phyloP scores from a whole-genome alignment of 2,329 filamentous ascomycete genomes.

The Ascochyta koolunga region DNA sequence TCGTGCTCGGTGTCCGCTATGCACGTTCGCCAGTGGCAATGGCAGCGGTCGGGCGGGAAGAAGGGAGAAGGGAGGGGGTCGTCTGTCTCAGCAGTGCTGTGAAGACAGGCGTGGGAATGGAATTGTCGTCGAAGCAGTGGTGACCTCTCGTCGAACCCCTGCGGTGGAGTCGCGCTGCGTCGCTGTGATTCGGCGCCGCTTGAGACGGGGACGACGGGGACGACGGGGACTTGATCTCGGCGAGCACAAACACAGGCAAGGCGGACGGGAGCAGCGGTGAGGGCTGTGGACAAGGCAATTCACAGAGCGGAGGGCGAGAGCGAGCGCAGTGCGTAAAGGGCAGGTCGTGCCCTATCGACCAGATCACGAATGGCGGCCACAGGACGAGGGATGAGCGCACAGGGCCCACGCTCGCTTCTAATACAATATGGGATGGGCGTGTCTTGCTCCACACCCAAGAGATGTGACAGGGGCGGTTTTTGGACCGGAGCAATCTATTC shows the following conservation, averaged over 20 bases:
- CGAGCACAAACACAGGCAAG: background rate
- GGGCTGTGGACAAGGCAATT: background rate
- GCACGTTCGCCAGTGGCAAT: constrained; percentile 5
- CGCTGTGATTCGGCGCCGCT: constrained; percentile 25
- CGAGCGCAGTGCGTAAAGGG: constrained; percentile 6
- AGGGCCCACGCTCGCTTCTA: constrained; percentile 14
- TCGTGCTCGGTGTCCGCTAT: constrained; percentile 3
- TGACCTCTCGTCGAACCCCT: constrained; percentile 28
- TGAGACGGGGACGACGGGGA: no score
- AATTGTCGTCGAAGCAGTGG: constrained; percentile 15
- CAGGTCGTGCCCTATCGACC: constrained; percentile 14
- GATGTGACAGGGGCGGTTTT: constrained; percentile 15
- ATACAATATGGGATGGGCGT: constrained; percentile 5
- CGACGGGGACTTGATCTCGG: no score
- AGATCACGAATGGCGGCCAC: constrained; percentile 11
- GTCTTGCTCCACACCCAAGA: constrained; percentile 11
- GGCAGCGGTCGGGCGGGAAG: constrained; percentile 5
- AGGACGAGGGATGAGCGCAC: constrained; percentile 17
- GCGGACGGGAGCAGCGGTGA: background rate
- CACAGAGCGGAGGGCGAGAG: constrained; percentile 1
- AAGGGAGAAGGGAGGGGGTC: background rate
- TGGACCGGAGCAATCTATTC: constrained; percentile 11
- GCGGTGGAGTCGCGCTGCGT: constrained; percentile 23
- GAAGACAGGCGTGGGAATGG: constrained; percentile 12
- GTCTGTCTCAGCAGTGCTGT: constrained; percentile 9